These are phyloP conservation scores for Geranomyces variabilis DNA, from an alignment of 192 early-diverging fungal genomes.

Conservation along the genomic window DNA sequence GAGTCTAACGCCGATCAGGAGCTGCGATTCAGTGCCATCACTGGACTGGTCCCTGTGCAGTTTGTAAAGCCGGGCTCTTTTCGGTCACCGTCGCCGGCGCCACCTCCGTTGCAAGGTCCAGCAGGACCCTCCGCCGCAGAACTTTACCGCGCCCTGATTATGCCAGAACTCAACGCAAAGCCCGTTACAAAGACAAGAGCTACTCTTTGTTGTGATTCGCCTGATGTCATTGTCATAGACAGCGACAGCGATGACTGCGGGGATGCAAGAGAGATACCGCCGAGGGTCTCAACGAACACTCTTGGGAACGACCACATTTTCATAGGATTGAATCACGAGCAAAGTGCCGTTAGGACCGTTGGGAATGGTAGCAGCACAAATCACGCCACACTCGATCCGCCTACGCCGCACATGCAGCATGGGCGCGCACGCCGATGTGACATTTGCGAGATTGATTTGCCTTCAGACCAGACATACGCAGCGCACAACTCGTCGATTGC, in stretches of 20 bases:
- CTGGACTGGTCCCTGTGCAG: background rate
- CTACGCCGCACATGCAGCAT: background rate
- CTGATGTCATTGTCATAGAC: background rate
- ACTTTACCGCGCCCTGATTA: background rate
- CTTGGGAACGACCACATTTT: background rate
- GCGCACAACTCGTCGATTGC: background rate
- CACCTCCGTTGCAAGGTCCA: background rate
- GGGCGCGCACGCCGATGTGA: background rate
- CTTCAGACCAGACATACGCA: background rate
- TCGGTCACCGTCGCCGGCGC: background rate
- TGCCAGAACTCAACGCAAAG: background rate
- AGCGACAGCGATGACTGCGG: background rate
- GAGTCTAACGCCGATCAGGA: background rate
- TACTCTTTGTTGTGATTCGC: background rate
- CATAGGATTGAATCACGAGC: no score
- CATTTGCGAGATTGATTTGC: background rate
- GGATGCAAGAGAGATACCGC: background rate
- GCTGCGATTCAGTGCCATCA: background rate
- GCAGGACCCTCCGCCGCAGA: background rate
- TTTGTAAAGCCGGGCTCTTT: background rate
- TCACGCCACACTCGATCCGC: background rate
- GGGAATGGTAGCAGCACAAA: background rate
- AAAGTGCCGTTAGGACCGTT: background rate
- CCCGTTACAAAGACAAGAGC: background rate
- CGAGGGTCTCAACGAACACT: background rate